Evolutionary conservation across 306 rosid species (phyloP), one percentile per base, ranked within the genome.

Genomic region (Malus orientalis): DNA sequence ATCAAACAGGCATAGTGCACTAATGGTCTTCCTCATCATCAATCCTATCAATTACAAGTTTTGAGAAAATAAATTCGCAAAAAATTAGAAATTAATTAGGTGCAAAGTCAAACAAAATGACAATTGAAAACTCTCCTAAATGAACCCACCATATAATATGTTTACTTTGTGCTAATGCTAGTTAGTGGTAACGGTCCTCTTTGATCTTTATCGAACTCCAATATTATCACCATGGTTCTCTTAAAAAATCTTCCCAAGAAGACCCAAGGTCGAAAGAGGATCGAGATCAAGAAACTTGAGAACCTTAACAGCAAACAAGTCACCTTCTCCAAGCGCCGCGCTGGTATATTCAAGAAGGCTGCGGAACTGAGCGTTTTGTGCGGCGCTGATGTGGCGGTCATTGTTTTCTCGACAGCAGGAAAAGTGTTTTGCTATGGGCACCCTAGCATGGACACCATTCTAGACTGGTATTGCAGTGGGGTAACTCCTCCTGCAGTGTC

Each of bases 391-490:
- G 68, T 73, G 36, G 68, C 12, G 0, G 33, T 73, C 22, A 40
- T 73, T 23, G 76, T 59, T 19, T 73, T 73, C 57, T 73, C 68
- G 1, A 42, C 27, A 2, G 25, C 76, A 1, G 68, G 42, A 12
- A 59, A 73, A 45, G 68, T 42, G 42, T 73, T 40, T n/a, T 73
- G 68, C 67, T 73, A 73, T 9, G 76, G 58, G 12, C 68, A 73
- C 68, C 76, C 76, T 5, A 58, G 23, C 66, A 12, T 72, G 23
- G 19, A 57, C 10, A 1, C 67, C 13, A 66, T 57, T 14, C 36
- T 72, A 11, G 67, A 72, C 5, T 55, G 67, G 23, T 72, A 36
- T 30, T 53, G 27, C 18, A n/a, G 44, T 9, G 76, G 76, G 32
- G 16, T 7, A 6, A 15, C 42, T 16, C 40, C 68, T 30, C 0